Evolutionary conservation across 202 grass and related monocot genomes (phyloP), one percentile per base, ranked within the genome.

Genomic region (Thinopyrum obtusiflorum): DNA sequence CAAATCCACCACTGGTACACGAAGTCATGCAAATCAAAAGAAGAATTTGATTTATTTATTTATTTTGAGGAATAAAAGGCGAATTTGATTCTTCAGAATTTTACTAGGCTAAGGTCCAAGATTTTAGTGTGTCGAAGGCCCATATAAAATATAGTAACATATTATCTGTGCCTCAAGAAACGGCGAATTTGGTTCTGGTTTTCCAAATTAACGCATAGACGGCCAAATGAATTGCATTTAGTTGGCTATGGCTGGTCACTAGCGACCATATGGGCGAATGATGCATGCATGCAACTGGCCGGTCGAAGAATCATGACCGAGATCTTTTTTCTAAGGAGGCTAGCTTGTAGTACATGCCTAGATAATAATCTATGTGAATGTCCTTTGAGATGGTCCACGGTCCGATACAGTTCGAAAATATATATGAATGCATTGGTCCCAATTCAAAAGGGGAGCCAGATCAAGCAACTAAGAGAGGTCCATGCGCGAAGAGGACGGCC

Each of bases 401-500:
- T 80, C 73, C 69, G 24, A 15, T 4, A 61, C 18, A 12, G 39
- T 60, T 72, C 24, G 64, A 23, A 9, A 71, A 51, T 29, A 28
- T 59, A 42, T 63, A n/a, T 57, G 26, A 37, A 84, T 69, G 62
- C 24, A 28, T 73, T 17, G 70, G 79, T 89, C 89, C 73, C 53
- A 15, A 11, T 83, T 59, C 25, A 79, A 78, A 77, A 73, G 86
- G 35, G 84, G 55, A 67, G 69, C 15, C 62, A 76, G 29, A 15
- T 35, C 33, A 35, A 35, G 33, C 33, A 36, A 36, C 35, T 8
- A 36, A 80, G 71, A 17, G 9, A 27, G 33, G 42, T 39, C 61
- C 75, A 44, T 78, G 67, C 64, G 66, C 71, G 76, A 26, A 63
- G 57, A 76, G 74, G 39, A 77, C 17, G 21, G 82, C 47, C 65